Evolutionary conservation across 2,329 filamentous ascomycete species (phyloP).

Genomic region (Beauveria scarabaeidicola): DNA sequence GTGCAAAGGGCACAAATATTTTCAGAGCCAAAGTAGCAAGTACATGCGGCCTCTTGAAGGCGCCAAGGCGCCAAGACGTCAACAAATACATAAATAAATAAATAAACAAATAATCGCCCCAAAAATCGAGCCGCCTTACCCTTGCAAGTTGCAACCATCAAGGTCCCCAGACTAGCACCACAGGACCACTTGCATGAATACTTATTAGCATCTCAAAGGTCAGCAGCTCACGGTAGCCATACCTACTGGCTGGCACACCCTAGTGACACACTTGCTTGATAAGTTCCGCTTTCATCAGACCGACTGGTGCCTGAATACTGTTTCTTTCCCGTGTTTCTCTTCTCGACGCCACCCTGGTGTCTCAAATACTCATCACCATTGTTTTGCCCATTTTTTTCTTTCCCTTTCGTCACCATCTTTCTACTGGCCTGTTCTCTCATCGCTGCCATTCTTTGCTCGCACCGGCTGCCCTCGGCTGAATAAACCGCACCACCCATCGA

Average conservation of each 20-base stretch:
- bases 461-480: not conserved
- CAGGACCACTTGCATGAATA: not conserved
- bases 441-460: not conserved
- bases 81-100: not conserved
- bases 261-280: not conserved
- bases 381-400: not conserved
- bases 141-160: not conserved
- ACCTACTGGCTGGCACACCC: not conserved
- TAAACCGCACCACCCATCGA: not conserved
- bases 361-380: not conserved
- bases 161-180: conserved; percentile 1
- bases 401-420: not conserved
- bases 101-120: not conserved
- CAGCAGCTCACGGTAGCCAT: conserved; percentile 1
- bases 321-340: not conserved
- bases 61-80: not conserved
- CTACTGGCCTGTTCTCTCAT: not conserved
- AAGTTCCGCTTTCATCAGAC: not conserved
- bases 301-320: not conserved
- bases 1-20: no score
- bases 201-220: conserved; percentile 1
- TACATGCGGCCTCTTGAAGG: not conserved
- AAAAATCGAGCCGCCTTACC: not conserved
- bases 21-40: not conserved
- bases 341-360: not conserved